Evolutionary conservation across 2,329 filamentous ascomycete species (phyloP).

Genomic region (Hypoxylon sp.): DNA sequence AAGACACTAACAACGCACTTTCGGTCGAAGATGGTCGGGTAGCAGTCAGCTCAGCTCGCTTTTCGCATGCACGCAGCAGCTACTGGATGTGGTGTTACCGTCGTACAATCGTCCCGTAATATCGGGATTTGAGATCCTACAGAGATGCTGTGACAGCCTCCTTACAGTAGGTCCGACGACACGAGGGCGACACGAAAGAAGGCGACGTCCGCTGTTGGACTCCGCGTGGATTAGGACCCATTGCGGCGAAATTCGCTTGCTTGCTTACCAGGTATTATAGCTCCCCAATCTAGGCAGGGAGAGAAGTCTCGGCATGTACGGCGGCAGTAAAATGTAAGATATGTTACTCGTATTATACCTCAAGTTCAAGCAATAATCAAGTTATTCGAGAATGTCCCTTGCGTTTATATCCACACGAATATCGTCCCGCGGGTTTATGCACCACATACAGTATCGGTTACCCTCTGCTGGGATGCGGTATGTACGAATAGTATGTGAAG

Average conservation of each 20-base stretch:
- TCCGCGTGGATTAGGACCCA: constrained; percentile 12
- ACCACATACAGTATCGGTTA: constrained; percentile 27
- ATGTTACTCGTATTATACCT: constrained; percentile 8
- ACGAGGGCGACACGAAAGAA: constrained; percentile 23
- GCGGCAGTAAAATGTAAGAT: not conserved
- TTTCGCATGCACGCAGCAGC: constrained; percentile 7
- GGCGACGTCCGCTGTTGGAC: constrained; percentile 29
- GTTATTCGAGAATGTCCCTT: constrained; percentile 25
- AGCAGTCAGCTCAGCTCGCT: constrained; percentile 19
- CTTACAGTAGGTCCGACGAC: constrained; percentile 25
- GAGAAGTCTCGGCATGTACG: constrained; percentile 3
- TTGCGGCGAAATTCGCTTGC: constrained; percentile 30
- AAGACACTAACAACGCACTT: constrained; percentile 38
- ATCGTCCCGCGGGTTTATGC: constrained; percentile 29
- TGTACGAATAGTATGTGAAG: constrained; percentile 16
- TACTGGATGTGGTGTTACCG: constrained; percentile 21
- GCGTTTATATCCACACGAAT: constrained; percentile 23
- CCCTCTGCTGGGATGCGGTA: constrained; percentile 10
- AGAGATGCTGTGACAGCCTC: constrained; percentile 21
- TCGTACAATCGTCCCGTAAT: constrained; percentile 27
- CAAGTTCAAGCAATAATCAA: not conserved
- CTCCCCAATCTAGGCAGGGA: not conserved
- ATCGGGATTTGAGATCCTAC: constrained; percentile 23
- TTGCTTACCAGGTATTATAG: constrained; percentile 9
- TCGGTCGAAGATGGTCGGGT: constrained; percentile 24